These are phyloP conservation scores for Prototheca wickerhamii DNA, from an alignment of 163 green algal genomes.

Conservation along the genomic window DNA sequence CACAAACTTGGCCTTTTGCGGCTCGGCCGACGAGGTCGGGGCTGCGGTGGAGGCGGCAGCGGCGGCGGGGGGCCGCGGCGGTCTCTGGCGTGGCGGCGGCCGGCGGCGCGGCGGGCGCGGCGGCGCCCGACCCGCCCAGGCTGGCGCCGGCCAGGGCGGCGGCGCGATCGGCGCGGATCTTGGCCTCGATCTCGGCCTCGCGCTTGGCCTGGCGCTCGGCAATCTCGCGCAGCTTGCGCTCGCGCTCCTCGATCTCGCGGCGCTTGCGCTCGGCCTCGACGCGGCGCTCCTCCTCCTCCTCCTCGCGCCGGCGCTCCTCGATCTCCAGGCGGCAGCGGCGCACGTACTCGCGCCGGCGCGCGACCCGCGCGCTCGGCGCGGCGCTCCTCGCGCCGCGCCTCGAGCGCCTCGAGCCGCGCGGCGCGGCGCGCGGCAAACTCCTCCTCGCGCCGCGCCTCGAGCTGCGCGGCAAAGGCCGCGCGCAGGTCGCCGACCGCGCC, in stretches of 20 bases:
- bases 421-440: slow-evolving; percentile 66
- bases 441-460: slow-evolving; percentile 67
- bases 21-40: background rate
- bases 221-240: slow-evolving; percentile 58
- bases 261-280: slow-evolving; percentile 54
- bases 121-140: background rate
- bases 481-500: slow-evolving; percentile 57
- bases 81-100: background rate
- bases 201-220: slow-evolving; percentile 49
- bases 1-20: background rate
- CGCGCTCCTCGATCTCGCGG: slow-evolving; percentile 40
- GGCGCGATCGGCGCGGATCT: slow-evolving; percentile 1
- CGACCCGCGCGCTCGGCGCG: slow-evolving; percentile 40
- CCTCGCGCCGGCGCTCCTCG: slow-evolving; percentile 38
- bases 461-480: slow-evolving; percentile 36
- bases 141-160: background rate
- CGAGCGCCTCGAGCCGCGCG: background rate
- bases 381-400: slow-evolving; percentile 36
- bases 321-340: slow-evolving; percentile 53
- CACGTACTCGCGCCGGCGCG: slow-evolving; percentile 67
- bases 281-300: slow-evolving; percentile 43
- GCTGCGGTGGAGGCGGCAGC: background rate
- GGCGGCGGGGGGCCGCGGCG: background rate
- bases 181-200: slow-evolving; percentile 60
- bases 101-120: background rate